Evolutionary conservation across 805 yeast genomes (phyloP).

Genomic region (Yarrowia sp.): DNA sequence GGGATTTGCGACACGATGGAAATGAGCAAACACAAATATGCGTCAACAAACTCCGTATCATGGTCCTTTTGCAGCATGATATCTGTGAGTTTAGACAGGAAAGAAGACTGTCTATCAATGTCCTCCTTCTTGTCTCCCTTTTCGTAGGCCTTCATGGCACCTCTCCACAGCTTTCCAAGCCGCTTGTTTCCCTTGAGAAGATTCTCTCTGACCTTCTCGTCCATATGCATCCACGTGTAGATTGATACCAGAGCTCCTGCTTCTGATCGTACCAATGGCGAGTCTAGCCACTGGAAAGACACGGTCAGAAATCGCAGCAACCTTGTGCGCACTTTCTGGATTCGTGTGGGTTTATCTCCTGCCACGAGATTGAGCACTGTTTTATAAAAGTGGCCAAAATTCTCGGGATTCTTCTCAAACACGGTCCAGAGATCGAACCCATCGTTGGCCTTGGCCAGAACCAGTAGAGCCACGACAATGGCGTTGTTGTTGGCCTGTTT

Average conservation of each 20-base stretch:
- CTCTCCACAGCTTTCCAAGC: constrained; percentile 33
- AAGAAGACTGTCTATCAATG: constrained; percentile 5
- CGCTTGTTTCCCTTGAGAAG: constrained; percentile 30
- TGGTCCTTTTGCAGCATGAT: neutral
- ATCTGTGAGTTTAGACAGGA: neutral
- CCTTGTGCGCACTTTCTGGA: constrained; percentile 23
- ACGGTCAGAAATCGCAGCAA: constrained; percentile 34
- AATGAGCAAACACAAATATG: constrained; percentile 31
- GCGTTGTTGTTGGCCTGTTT: neutral
- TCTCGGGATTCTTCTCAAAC: constrained; percentile 31
- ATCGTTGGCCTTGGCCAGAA: neutral
- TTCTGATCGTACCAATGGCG: constrained; percentile 30
- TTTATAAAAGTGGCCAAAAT: constrained; percentile 37
- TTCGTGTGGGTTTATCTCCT: constrained; percentile 16
- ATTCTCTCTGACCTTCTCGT: constrained; percentile 27
- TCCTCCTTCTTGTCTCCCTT: constrained; percentile 29
- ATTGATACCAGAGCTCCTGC: constrained; percentile 40
- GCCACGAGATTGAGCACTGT: constrained; percentile 35
- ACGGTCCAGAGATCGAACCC: constrained; percentile 25
- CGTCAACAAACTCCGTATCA: constrained; percentile 1
- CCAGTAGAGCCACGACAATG: constrained; percentile 2
- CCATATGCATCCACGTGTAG: constrained; percentile 38
- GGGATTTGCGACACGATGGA: constrained; percentile 43
- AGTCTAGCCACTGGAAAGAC: constrained; percentile 33
- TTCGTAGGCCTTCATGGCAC: constrained; percentile 30